Evolutionary conservation across 140 eudicot species (phyloP), one percentile per base, ranked within the genome.

Genomic region (Senecio squalidus): DNA sequence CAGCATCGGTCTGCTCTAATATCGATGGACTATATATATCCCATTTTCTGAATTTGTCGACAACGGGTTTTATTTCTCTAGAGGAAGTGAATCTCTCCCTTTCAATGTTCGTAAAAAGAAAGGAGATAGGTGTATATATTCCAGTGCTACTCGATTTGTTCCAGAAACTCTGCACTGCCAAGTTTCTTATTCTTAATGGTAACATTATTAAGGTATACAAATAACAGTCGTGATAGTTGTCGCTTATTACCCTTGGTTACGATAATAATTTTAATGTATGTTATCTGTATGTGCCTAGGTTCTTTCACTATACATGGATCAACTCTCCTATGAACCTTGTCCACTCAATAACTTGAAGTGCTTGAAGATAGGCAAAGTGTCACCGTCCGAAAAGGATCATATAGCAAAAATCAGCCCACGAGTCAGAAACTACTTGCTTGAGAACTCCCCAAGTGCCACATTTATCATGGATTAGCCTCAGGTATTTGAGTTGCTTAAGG

Each of bases 371-470:
- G 17, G 39, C 10, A 18, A 2, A 29, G 30, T 0, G 52, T 4
- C 28, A 14, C n/a, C n/a, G n/a, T n/a, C n/a, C 30, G 15, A 17
- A 41, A 14, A 44, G 28, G 23, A 20, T 8, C 24, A 21, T 8
- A 43, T 55, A 52, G 22, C 44, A 26, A 65, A 3, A 43, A 1
- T 56, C 23, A 48, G 39, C 16, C 5, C 5, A 43, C 58, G 45
- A 45, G 47, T 55, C 16, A 56, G 6, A 67, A 44, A 55, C 13
- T 67, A 43, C 73, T 55, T 67, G 9, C 73, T 67, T 67, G 57
- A 45, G 64, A 67, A 57, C 27, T 67, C 73, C 30, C 73, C 57
- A 34, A 30, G 6, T 21, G 66, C 58, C 49, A 29, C 23, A 3
- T 15, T 67, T 22, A 44, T 55, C 49, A 67, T 30, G 34, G 73